These are phyloP conservation scores for Protostelium mycophagum DNA, from an alignment of 78 protist genomes.

Conservation along the genomic window DNA sequence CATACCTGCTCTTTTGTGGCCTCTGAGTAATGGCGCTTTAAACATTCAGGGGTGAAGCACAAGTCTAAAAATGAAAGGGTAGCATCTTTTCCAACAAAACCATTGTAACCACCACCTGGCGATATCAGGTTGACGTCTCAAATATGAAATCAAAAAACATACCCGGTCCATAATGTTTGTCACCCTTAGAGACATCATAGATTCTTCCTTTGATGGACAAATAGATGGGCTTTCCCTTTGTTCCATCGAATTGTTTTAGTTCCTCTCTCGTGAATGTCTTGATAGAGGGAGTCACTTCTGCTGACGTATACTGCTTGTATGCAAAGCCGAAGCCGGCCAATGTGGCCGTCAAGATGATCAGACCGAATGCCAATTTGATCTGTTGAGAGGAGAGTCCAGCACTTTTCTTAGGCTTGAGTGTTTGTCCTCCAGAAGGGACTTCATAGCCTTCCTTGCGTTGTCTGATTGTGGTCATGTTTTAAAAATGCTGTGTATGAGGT, in stretches of 20 bases:
- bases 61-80: not conserved
- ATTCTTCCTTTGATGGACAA: constrained; percentile 33
- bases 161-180: constrained; percentile 28
- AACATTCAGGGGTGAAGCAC: not conserved
- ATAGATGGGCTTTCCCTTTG: constrained; percentile 20
- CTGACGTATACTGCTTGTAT: too few species aligned
- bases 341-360: too few species aligned
- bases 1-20: not conserved
- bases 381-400: too few species aligned
- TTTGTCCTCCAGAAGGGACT: too few species aligned
- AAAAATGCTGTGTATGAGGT: too few species aligned
- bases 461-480: too few species aligned
- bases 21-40: not conserved
- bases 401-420: too few species aligned
- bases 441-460: too few species aligned
- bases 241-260: constrained; percentile 13
- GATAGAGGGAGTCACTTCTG: too few species aligned
- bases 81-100: constrained; percentile 45
- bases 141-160: not conserved
- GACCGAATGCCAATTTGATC: too few species aligned
- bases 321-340: too few species aligned
- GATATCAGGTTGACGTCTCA: not conserved
- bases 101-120: constrained; percentile 31
- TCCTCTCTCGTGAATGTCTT: constrained; percentile 28
- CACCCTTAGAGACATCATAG: constrained; percentile 31